Conservation (phyloP, 768 basidiomycete species). For the Agaricus blazei region DNA sequence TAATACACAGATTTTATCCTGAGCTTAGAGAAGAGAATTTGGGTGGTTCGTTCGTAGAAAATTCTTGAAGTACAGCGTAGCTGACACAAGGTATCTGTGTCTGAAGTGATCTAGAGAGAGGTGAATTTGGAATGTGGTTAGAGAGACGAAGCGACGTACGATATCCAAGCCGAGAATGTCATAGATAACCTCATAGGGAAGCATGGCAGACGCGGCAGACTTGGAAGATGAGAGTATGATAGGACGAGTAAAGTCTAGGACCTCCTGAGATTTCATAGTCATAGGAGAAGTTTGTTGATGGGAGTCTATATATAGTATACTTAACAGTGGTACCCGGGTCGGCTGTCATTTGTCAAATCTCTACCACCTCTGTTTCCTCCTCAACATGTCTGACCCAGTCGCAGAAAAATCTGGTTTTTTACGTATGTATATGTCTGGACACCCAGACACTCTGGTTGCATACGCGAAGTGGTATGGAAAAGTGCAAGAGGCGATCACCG, state of each 20-base stretch:
- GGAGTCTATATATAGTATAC: no score
- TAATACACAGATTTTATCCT: not conserved
- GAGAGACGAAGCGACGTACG: no score
- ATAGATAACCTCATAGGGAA: no score
- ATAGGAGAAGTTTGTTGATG: no score
- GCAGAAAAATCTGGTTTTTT: slow-evolving; percentile 73
- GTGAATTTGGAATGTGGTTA: no score
- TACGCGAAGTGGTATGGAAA: slow-evolving; percentile 78
- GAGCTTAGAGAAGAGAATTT: not conserved
- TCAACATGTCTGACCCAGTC: slow-evolving; percentile 48
- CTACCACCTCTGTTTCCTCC: not conserved
- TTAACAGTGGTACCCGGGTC: no score
- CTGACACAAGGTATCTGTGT: not conserved
- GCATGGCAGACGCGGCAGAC: no score
- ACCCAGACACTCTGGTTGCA: slow-evolving; percentile 80
- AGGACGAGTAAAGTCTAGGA: no score
- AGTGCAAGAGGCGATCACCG: slow-evolving; percentile 45
- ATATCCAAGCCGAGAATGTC: no score
- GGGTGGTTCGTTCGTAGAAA: not conserved
- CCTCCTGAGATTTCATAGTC: no score
- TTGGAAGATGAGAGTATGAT: no score
- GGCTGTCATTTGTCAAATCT: not conserved
- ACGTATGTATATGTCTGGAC: slow-evolving; percentile 80
- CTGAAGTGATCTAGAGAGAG: not conserved
- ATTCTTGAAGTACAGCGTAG: not conserved